phyloP scores from a whole-genome alignment of 441 rosid species.

The Erodium trifolium region DNA sequence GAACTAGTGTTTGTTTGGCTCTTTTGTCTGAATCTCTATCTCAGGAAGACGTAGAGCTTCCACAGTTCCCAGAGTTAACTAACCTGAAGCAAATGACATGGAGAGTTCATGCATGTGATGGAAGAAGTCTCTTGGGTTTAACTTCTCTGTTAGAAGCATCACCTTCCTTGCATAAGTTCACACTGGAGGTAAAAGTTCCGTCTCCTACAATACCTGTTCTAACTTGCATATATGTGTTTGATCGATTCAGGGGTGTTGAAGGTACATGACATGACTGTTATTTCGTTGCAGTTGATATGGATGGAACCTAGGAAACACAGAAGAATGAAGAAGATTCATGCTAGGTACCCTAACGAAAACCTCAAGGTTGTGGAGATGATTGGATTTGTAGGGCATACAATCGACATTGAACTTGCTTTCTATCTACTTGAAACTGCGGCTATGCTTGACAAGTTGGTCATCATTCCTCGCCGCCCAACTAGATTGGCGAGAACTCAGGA shows the following conservation, averaged over 20 bases:
- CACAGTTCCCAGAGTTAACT: conserved; percentile 9
- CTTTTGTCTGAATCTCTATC: not conserved
- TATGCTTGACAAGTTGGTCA: conserved; percentile 6
- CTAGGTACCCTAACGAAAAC: not conserved
- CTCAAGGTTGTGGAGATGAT: conserved; percentile 5
- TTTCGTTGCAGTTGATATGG: conserved; percentile 4
- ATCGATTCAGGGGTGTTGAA: not conserved
- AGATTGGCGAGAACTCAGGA: not conserved
- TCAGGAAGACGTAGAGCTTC: conserved; percentile 11
- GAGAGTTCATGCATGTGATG: conserved; percentile 9
- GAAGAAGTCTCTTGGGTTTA: conserved; percentile 12
- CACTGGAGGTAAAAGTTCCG: conserved; percentile 7
- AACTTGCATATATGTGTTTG: not conserved
- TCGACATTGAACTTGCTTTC: conserved; percentile 9
- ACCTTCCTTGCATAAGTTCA: conserved; percentile 7
- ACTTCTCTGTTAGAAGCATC: conserved; percentile 12
- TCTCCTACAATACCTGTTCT: not conserved
- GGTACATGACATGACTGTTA: not conserved
- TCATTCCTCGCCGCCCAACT: conserved; percentile 1
- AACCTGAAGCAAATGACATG: conserved; percentile 7
- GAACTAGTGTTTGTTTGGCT: not conserved
- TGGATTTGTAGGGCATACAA: conserved; percentile 10
- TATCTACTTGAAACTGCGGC: conserved; percentile 9
- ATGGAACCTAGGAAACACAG: conserved; percentile 12
- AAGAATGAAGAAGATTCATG: not conserved